A percentile compares a stretch with the other conserved stretches of the same genome.
Evolutionary conservation across 495 filamentous ascomycete species (phyloP).

Genomic region (Trichocladium antarcticum): DNA sequence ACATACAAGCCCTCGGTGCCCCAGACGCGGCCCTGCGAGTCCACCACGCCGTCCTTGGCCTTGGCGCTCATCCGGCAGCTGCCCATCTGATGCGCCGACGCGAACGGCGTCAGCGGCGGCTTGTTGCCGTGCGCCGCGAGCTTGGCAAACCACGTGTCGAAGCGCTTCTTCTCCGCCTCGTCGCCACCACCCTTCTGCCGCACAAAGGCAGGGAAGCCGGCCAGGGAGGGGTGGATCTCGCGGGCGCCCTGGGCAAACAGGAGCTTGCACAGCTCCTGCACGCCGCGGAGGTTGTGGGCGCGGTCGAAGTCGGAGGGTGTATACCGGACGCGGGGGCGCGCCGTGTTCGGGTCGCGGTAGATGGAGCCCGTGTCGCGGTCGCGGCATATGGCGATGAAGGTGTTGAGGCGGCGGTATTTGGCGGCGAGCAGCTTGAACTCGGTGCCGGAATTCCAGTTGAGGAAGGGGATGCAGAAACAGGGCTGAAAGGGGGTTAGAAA

Average conservation of each 20-base stretch:
- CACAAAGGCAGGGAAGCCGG: conserved; percentile 55
- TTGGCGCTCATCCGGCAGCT: conserved; percentile 66
- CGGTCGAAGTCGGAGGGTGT: conserved; percentile 58
- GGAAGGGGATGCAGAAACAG: conserved; percentile 37
- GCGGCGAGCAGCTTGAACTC: conserved; percentile 57
- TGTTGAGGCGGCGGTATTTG: conserved; percentile 50
- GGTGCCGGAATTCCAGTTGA: conserved; percentile 53
- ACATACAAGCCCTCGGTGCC: conserved; percentile 63
- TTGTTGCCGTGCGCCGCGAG: conserved; percentile 41
- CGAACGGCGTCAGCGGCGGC: conserved; percentile 38
- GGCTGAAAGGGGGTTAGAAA: conserved; percentile 15
- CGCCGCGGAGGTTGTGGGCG: conserved; percentile 55
- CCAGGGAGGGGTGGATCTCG: conserved; percentile 56
- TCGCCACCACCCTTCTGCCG: conserved; percentile 24
- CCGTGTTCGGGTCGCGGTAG: conserved; percentile 59
- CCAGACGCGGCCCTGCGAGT: conserved; percentile 66
- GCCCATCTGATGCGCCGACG: conserved; percentile 82
- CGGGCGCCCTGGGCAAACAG: conserved; percentile 62
- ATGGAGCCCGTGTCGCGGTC: conserved; percentile 66
- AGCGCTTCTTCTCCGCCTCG: conserved; percentile 14
- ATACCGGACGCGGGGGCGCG: conserved; percentile 55
- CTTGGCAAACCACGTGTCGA: conserved; percentile 47
- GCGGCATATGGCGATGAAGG: conserved; percentile 57
- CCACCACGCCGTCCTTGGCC: conserved; percentile 58
- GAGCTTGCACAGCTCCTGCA: conserved; percentile 62